These are phyloP conservation scores for Helminthosporium solani DNA, from an alignment of 2,329 filamentous ascomycete genomes.

Conservation along the genomic window DNA sequence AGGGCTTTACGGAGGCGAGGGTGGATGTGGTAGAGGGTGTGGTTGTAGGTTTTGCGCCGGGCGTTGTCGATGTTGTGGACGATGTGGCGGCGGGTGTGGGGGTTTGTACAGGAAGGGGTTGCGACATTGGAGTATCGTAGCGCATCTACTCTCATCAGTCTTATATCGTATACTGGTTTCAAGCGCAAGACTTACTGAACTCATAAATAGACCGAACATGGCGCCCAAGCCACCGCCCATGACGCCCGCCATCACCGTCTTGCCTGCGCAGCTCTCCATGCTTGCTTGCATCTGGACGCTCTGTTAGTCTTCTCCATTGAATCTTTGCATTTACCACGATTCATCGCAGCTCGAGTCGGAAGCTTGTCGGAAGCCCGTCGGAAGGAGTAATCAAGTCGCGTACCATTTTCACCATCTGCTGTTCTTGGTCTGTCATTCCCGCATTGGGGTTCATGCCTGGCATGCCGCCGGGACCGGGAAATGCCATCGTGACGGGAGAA, in stretches of 20 bases:
- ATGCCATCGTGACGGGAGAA: constrained; percentile 27
- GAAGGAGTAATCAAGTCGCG: constrained; percentile 7
- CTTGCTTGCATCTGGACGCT: constrained; percentile 67
- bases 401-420: constrained; percentile 52
- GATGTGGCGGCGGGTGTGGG: constrained; percentile 42
- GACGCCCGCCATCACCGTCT: constrained; percentile 83
- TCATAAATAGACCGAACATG: constrained; percentile 97
- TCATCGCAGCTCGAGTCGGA: too few relatives aligned
- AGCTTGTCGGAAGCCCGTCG: too few relatives aligned
- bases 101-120: constrained; percentile 29
- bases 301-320: background rate
- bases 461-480: constrained; percentile 29
- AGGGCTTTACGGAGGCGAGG: constrained; percentile 45
- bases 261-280: constrained; percentile 91
- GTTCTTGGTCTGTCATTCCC: constrained; percentile 47
- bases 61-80: constrained; percentile 37
- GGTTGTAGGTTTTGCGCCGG: constrained; percentile 18
- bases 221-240: constrained; percentile 95
- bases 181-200: constrained; percentile 65
- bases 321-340: too few relatives aligned
- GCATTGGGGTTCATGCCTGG: constrained; percentile 37
- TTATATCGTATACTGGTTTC: constrained; percentile 1
- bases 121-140: constrained; percentile 86
- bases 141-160: constrained; percentile 68
- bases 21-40: constrained; percentile 38